Base-by-base conservation (phyloP, 768 basidiomycete genomes). In the Suillus subluteus region DNA sequence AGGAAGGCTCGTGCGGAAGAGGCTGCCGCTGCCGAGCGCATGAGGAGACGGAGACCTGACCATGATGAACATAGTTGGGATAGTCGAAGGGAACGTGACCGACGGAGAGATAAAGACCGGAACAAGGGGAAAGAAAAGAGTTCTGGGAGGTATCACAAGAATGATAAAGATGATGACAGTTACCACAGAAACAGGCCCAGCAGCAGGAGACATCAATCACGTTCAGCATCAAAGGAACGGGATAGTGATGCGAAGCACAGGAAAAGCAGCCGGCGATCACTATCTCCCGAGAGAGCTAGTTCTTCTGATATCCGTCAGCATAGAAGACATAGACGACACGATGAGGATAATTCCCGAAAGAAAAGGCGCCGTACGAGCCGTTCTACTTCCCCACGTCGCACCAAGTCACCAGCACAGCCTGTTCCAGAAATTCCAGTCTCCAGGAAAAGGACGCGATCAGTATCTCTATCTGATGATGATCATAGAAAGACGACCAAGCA, bases 1-100 rank as follows among this genome's bases (percentile, higher is more conserved):
- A 79, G 91, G 43, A 80, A 83, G 65, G 83, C 83, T 3, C 82
- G 94, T 3, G 94, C 93, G 0, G 86, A 91, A 73, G 94, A 95
- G 76, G 93, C 93, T 37, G 85, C 81, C 5, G 86, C 85, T 48
- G 92, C 91, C 3, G 89, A 89, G 76, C 83, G 85, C 67, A 76
- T 85, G 69, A 76, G 77, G 41, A 78, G 71, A 74, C 58, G 75
- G 74, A 71, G 76, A 58, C 76, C 75, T 40, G 73, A 66, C 26
- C 56, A 68, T 54, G 77, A 65, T 70, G 69, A 68, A 46, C 78
- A 68, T 69, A 74, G 46, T 68, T 76, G 69, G 75, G 79, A 66
- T 72, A 68, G 81, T 58, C 74, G 80, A 32, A 86, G 83, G 70
- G 72, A 73, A 23, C 72, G 74, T 69, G 75, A 88, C 65, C 78